Percentiles rank a stretch among this genome's conserved stretches.
phyloP scores from a whole-genome alignment of 306 rosid genomes.

The Parietaria judaica region DNA sequence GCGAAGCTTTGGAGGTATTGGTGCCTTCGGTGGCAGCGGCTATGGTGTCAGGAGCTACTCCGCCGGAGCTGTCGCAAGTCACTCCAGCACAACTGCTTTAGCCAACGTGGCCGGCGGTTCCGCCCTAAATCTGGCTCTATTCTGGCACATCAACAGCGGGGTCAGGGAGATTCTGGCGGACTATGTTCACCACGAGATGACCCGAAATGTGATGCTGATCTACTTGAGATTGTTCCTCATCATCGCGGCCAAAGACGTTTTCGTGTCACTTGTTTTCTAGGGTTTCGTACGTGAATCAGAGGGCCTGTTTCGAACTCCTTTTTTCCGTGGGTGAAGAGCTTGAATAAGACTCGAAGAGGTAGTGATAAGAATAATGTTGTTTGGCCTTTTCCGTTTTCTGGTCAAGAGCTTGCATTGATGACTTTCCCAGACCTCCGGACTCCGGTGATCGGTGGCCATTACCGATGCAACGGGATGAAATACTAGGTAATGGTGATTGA shows the following conservation, averaged over 20 bases:
- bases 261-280: conserved; percentile 7
- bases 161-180: conserved; percentile 5
- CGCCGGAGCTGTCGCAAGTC: too few species aligned
- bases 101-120: neutral
- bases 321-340: neutral
- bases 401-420: too few species aligned
- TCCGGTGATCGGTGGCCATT: too few species aligned
- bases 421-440: too few species aligned
- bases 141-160: conserved; percentile 9
- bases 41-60: conserved; percentile 1
- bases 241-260: conserved; percentile 7
- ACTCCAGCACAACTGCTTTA: neutral
- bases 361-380: neutral
- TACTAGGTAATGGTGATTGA: too few species aligned
- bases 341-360: conserved; percentile 1
- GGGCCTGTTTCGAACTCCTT: neutral
- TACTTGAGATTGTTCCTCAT: conserved; percentile 8
- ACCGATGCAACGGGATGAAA: too few species aligned
- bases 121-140: conserved; percentile 1
- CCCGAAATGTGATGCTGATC: conserved; percentile 1
- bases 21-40: neutral
- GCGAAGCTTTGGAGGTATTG: conserved; percentile 4
- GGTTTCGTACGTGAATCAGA: neutral
- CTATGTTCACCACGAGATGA: conserved; percentile 10
- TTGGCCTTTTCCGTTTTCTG: too few species aligned